Evolutionary conservation across 768 basidiomycete genomes (phyloP), one percentile per base, ranked within the genome.

Genomic region (Mycena olivaceomarginata): DNA sequence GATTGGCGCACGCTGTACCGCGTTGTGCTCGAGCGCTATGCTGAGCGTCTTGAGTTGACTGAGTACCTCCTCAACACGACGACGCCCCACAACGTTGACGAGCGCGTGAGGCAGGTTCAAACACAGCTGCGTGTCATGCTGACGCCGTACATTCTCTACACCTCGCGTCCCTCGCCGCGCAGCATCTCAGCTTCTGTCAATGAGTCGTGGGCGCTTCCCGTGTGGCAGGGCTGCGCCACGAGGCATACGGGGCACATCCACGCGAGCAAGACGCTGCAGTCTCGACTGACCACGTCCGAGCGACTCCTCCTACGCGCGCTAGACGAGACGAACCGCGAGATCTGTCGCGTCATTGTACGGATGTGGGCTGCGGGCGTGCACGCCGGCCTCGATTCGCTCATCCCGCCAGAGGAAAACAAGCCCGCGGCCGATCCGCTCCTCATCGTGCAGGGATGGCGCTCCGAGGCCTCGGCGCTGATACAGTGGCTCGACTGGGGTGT

Each of bases 1-100:
- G 88, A 87, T 57, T 88, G 87, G 87, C 67, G 39, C 37, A 78
- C 83, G 4, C 78, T 87, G 15, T 43, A 84, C 48, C 84, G 78
- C 31, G 77, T 81, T 6, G 74, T 87, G 15, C 76, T 85, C 2
- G 81, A 88, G 16, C 82, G 86, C 43, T 86, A 84, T 41, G 81
- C 83, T 0, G 77, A 83, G 20, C 83, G 85, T 5, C 81, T 88
- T 10, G 86, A 86, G 63, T 37, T 84, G 25, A 60, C 81, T 0
- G 75, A 72, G 4, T 70, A 84, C 51, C 68, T 85, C 2, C 74
- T 85, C 18, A 56, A 59, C 74, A 7, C 43, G 4, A 76, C 1
- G 62, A 45, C 13, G 53, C 22, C 16, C 11, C 48, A 25, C 12
- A 78, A 15, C 64, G 40, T 25, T 67, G 51, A 13, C 70, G 75